Evolutionary conservation across 352 stramenopile genomes (phyloP), one percentile per base, ranked within the genome.

Genomic region (Globisporangium lucens): DNA sequence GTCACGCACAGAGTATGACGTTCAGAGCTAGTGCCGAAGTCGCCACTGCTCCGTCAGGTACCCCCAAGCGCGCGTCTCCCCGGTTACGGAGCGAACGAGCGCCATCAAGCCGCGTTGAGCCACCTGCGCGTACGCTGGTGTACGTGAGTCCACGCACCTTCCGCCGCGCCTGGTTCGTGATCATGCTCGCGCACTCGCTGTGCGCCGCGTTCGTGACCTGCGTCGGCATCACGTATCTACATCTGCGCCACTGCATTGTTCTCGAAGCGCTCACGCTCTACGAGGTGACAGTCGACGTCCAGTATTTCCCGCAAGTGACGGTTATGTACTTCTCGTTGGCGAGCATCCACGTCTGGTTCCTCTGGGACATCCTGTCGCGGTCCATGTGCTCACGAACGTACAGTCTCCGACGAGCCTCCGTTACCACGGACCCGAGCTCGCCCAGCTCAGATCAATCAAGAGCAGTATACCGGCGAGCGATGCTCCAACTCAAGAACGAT

Each of bases 261-360:
- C 8, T 47, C 9, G 35, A 22, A 13, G 29, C 30, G 17, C 20
- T 58, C 9, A 49, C 15, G 46, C 10, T 36, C 22, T 63, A 63
- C 57, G 22, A 9, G 4, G 41, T 55, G 22, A 2, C 35, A 6
- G 38, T 63, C 2, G 13, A 33, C 17, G 22, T 52, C 35, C 10
- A 51, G 22, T 35, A 53, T 30, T 38, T 63, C 10, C 35, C 36
- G 2, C 1, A 49, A 4, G 33, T 53, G 1, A 13, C 57, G 12
- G 17, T 6, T 24, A 55, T 63, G 58, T 63, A 55, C 17, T 53
- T 63, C 17, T 43, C 24, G 2, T 24, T 63, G 36, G 38, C 38
- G 12, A 29, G 22, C 5, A 36, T 38, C 7, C 24, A 63, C 36
- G 13, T 55, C 12, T 36, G 15, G 22, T 30, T 49, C 22, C 8